phyloP scores from a whole-genome alignment of 306 rosid genomes.

The Pyrus bretschneideri region DNA sequence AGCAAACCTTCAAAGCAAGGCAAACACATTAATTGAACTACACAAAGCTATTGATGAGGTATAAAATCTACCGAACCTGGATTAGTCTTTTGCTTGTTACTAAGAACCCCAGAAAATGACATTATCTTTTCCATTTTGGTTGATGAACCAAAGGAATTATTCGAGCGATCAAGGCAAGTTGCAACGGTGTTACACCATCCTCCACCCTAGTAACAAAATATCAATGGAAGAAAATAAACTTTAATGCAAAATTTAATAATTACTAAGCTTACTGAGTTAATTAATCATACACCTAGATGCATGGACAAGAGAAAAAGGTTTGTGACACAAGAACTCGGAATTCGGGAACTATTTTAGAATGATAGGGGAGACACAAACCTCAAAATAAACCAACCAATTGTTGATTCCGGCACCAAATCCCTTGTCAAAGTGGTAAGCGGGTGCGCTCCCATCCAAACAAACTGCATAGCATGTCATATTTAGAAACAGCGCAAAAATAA shows the following conservation, averaged over 20 bases:
- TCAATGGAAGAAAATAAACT: neutral
- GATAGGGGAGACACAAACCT: conserved; percentile 49
- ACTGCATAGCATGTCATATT: conserved; percentile 40
- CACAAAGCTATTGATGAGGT: neutral
- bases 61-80: conserved; percentile 52
- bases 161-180: conserved; percentile 67
- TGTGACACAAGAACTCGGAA: neutral
- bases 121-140: conserved; percentile 50
- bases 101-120: conserved; percentile 70
- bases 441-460: conserved; percentile 94
- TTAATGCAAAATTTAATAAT: neutral
- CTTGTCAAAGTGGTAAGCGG: conserved; percentile 77
- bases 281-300: no score
- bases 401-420: conserved; percentile 73
- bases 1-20: no score
- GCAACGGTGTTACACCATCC: conserved; percentile 95
- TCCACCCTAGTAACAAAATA: conserved; percentile 61
- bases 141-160: conserved; percentile 71
- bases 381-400: conserved; percentile 73
- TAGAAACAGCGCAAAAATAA: neutral
- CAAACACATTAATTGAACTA: no score
- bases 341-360: no score
- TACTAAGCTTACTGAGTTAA: no score
- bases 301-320: neutral
- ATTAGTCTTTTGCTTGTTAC: conserved; percentile 41